phyloP scores from a whole-genome alignment of 108 stramenopile species.

The Heterococcus sp. region DNA sequence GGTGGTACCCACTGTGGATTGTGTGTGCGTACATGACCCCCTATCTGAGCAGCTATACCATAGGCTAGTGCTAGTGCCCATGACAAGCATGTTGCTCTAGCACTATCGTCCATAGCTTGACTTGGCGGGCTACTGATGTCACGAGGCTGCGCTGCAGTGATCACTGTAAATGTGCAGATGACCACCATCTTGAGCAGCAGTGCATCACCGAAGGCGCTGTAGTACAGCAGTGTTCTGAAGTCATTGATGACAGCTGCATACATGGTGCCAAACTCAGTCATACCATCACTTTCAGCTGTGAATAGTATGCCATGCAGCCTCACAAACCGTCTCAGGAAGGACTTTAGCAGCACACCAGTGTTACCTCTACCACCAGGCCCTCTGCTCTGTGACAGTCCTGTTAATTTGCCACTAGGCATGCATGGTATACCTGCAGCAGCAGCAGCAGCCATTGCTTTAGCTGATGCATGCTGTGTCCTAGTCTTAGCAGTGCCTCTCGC shows the following conservation, averaged over 20 bases:
- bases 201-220: slow-evolving; percentile 46
- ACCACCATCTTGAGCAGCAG: slow-evolving; percentile 49
- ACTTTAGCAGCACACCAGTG: slow-evolving; percentile 45
- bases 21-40: slow-evolving; percentile 27
- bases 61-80: slow-evolving; percentile 32
- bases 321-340: slow-evolving; percentile 43
- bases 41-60: slow-evolving; percentile 34
- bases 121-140: not conserved
- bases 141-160: not conserved
- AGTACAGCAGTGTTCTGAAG: slow-evolving; percentile 38
- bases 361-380: slow-evolving; percentile 12
- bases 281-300: slow-evolving; percentile 4
- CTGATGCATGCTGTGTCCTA: not conserved
- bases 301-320: slow-evolving; percentile 44
- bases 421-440: not conserved
- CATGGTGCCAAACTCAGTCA: slow-evolving; percentile 14
- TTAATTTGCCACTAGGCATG: not conserved
- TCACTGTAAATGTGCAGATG: slow-evolving; percentile 42
- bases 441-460: not conserved
- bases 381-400: slow-evolving; percentile 1
- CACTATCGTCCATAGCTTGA: not conserved
- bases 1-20: slow-evolving; percentile 9
- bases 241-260: slow-evolving; percentile 25
- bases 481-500: not conserved
- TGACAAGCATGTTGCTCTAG: slow-evolving; percentile 2